Base-by-base conservation (phyloP, 1,284 basidiomycete genomes). In the Vanrija pseudolonga region DNA sequence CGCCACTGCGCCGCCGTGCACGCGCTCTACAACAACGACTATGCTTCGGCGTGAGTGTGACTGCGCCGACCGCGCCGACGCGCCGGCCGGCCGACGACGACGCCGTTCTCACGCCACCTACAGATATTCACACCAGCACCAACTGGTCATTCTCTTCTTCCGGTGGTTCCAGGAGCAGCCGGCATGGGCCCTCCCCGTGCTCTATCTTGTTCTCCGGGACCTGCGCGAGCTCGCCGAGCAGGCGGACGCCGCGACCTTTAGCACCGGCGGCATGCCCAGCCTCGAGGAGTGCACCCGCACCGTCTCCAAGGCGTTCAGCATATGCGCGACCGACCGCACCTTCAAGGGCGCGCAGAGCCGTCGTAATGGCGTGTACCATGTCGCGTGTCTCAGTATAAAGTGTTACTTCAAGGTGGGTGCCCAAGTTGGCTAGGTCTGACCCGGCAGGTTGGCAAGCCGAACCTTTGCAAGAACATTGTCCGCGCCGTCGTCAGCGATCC, bases 341-440 rank as follows among this genome's bases (percentile, higher is more conserved):
- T 88, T 86, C 51, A 82, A 86, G 53, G 79, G 84, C 23, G 78
- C 82, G 3, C 84, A 88, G 69, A 91, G 89, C n/a, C 81, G 90
- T 50, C 90, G 92, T 76, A 92, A 86, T 85, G 95, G 94, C 3
- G 85, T 93, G 0, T 98, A 98, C 76, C 90, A 93, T 66, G 83
- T 96, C n/a, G 93, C 94, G 1, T 88, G 88, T 7, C 79, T 96
- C 56, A 85, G 93, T 38, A 80, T 98, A 75, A 96, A 97, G 72
- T 90, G 86, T 47, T 98, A 98, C 77, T 97, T 98, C 80, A 85
- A 87, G 67, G 92, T 87, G 74, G 65, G 85, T 78, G 26, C 6
- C 12, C 14, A 24, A 41, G 36, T 37, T 26, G 46, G 43, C 45
- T 46, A 42, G 28, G n/a, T n/a, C 23, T 15, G 38, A 23, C 52